Conservation (phyloP, 768 basidiomycete genomes). For the Auricularia auricula-judae region DNA sequence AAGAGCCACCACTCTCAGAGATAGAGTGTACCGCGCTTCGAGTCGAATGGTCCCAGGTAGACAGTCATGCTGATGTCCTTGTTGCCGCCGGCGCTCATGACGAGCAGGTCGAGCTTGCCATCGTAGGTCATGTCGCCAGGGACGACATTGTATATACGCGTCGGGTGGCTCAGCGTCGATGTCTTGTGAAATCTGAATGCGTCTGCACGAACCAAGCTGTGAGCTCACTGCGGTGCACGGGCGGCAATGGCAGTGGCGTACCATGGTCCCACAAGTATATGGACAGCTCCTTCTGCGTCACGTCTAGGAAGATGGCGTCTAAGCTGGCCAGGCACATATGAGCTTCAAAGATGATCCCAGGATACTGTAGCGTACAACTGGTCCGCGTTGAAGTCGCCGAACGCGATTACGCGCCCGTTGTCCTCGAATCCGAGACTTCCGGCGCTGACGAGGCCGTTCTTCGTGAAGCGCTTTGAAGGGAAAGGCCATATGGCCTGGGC, state of each 20-base stretch:
- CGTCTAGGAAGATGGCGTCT: constrained; percentile 65
- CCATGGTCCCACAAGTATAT: constrained; percentile 79
- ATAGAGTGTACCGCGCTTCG: not conserved
- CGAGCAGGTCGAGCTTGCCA: constrained; percentile 79
- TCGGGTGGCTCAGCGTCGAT: constrained; percentile 41
- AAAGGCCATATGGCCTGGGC: constrained; percentile 62
- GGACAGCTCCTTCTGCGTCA: constrained; percentile 67
- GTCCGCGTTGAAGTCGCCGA: constrained; percentile 94
- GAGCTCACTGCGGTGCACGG: constrained; percentile 3
- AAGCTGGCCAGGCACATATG: constrained; percentile 36
- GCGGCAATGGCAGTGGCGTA: constrained; percentile 20
- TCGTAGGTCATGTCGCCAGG: constrained; percentile 92
- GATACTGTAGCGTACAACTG: constrained; percentile 60
- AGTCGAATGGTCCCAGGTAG: constrained; percentile 43
- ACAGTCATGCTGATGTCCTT: constrained; percentile 54
- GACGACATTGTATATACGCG: constrained; percentile 65
- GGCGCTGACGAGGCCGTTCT: constrained; percentile 69
- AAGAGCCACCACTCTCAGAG: not conserved
- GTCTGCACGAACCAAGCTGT: constrained; percentile 28
- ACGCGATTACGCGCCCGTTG: constrained; percentile 70
- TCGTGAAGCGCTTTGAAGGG: constrained; percentile 71
- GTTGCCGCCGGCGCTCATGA: constrained; percentile 58
- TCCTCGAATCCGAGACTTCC: constrained; percentile 68
- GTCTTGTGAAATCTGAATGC: constrained; percentile 44
- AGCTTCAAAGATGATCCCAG: not conserved